phyloP scores from a whole-genome alignment of 129 eudicot genomes.

The Flaveria ramosissima region DNA sequence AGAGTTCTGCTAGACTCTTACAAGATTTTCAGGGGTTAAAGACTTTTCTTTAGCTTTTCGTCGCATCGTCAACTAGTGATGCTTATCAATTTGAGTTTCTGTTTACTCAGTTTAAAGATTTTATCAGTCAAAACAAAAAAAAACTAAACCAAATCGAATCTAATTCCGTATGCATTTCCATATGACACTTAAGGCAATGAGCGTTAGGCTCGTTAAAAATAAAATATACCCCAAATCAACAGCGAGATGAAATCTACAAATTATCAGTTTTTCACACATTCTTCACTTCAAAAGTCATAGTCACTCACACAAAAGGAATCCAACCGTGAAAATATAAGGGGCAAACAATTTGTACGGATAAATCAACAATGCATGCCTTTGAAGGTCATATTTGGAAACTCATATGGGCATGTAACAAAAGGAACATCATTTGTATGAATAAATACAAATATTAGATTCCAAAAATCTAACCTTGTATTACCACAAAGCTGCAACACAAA shows the following conservation, averaged over 20 bases:
- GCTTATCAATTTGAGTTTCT: no score
- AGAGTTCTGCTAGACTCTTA: no score
- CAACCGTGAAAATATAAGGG: constrained; percentile 5
- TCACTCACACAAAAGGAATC: constrained; percentile 21
- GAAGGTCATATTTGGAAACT: constrained; percentile 20
- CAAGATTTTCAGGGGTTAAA: no score
- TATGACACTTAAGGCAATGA: not conserved
- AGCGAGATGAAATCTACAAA: not conserved
- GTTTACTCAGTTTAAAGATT: no score
- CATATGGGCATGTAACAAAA: constrained; percentile 23
- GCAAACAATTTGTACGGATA: constrained; percentile 16
- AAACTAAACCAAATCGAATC: no score
- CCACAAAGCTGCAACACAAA: no score
- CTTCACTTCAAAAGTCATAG: not conserved
- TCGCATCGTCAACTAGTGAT: no score
- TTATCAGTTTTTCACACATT: not conserved
- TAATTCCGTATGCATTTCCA: no score
- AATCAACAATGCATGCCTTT: constrained; percentile 26
- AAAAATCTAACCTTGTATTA: constrained; percentile 24
- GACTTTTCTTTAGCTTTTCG: no score
- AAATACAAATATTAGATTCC: constrained; percentile 23
- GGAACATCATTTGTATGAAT: constrained; percentile 26
- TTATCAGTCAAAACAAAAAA: no score
- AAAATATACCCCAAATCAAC: not conserved
- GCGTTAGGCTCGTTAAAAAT: not conserved